These are phyloP conservation scores for Cyclanthera cordifolia DNA, from an alignment of 306 rosid genomes.

Conservation along the genomic window DNA sequence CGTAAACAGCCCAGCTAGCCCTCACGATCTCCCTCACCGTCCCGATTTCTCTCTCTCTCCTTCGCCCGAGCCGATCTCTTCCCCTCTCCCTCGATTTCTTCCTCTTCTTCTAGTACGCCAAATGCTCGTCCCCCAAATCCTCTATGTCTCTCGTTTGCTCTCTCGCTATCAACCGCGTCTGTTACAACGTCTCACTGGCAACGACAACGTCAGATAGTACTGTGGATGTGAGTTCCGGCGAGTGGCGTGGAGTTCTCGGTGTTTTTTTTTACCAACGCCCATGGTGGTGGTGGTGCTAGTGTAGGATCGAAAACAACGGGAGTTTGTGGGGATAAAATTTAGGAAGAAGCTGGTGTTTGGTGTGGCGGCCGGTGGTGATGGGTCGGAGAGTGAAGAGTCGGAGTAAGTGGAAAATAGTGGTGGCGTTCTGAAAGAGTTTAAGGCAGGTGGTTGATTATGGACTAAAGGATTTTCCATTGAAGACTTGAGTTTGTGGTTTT, in stretches of 20 bases:
- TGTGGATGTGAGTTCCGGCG: neutral
- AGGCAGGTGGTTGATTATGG: conserved; percentile 78
- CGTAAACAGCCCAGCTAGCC: no score
- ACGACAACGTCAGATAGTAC: conserved; percentile 24
- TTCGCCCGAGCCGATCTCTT: no score
- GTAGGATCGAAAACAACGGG: conserved; percentile 30
- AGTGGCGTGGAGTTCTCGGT: neutral
- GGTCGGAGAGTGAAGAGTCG: conserved; percentile 60
- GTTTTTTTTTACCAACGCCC: no score
- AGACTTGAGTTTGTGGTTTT: no score
- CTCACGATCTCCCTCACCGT: no score
- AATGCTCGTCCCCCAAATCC: conserved; percentile 7
- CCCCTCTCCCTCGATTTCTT: no score
- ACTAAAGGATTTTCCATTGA: no score
- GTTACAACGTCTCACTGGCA: conserved; percentile 29
- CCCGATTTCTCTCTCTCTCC: no score
- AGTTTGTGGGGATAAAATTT: conserved; percentile 28
- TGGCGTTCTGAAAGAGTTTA: conserved; percentile 54
- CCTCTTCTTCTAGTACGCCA: no score
- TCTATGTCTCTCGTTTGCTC: no score
- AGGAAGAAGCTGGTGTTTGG: conserved; percentile 44
- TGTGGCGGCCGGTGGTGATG: conserved; percentile 50
- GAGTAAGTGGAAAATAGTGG: conserved; percentile 63
- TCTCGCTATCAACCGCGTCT: conserved; percentile 1
- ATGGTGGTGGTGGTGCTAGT: neutral